Evolutionary conservation across 805 yeast species (phyloP), one percentile per base, ranked within the genome.

Genomic region (Candida awuae): DNA sequence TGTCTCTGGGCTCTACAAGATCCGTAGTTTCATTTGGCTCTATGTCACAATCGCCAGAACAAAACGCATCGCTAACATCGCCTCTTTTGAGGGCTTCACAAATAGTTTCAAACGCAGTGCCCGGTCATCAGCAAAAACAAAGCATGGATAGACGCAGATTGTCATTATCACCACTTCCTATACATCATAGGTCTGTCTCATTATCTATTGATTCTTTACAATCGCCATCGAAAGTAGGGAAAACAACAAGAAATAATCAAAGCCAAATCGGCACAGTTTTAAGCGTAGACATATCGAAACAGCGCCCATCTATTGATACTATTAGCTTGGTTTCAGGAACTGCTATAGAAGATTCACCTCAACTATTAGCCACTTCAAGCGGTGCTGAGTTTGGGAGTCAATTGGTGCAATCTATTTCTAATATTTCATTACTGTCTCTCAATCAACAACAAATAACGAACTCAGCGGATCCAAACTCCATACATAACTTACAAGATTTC

Each of bases 381-480:
- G 65, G 63, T 4, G 48, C 46, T 7, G 63, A 56, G n/a, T 41
- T 53, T 18, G 60, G 54, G 6, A 61, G 61, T 2, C 37, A 51
- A 15, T 44, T 62, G 16, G 53, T 62, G 12, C 65, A 66, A 6
- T 57, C 66, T 5, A 51, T 65, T 6, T 59, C 66, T 10, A 55
- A 54, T 18, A 61, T 60, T 12, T 58, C 67, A 8, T 46, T 63
- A 14, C 48, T 63, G 8, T 62, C 66, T 1, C 48, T 63, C 28
- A 61, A 52, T 36, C 58, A 52, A 29, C 53, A 52, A 29, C 53
- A 54, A 27, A 33, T 20, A 14, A 34, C 29, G 10, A 20, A 19
- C 13, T 18, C 17, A n/a, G 19, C 32, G 29, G 35, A 32, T 19
- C 29, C 34, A 5, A 18, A 29, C 15, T 28, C 19, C 6, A 28